Base-by-base conservation (phyloP, 345 rosid species). In the Moricandia arvensis region DNA sequence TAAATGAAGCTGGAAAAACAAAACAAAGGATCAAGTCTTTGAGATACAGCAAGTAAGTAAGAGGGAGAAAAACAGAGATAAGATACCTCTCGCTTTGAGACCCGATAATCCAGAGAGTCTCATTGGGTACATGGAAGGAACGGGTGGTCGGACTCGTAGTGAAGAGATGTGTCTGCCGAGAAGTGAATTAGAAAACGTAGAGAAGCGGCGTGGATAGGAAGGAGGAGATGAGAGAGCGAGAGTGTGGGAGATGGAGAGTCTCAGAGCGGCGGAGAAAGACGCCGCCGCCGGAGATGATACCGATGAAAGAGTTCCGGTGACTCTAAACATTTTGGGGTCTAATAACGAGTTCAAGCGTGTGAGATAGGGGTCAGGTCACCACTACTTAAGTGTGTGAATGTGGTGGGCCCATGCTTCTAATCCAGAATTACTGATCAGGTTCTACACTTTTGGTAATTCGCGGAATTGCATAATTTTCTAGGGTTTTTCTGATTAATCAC, bases 1-100 rank as follows among this genome's bases (percentile, higher is more conserved):
- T 86, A 66, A 83, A 85, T 2, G 93, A 87, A 80, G 93, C 96
- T 81, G 87, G 1, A 49, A n/a, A 43, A 45, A 45, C 4, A 43
- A 45, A 45, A n/a, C 7, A 45, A 45, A 45, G 13, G 51, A 45
- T 45, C 53, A 45, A 53, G 27, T 68, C 16, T 63, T 43, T 55
- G 1, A n/a, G 75, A 38, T 30, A 68, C 5, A 55, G 49, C 2
- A 35, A 49, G 33, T 51, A 45, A 17, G 11, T 8, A 38, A 43
- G 16, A 13, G 51, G 51, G 37, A 47, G 30, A 26, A 0, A 12
- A n/a, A 24, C 6, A 30, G 49, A 41, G 8, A 4, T 47, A 12
- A 41, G 12, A 5, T 53, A 74, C 83, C 91, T 60, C 62, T 72
- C 71, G 72, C 43, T 80, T 71, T 74, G 63, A 62, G 78, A 60